These are phyloP conservation scores for Ajuga chamaepitys DNA, from an alignment of 257 asterid genomes.

Conservation along the genomic window DNA sequence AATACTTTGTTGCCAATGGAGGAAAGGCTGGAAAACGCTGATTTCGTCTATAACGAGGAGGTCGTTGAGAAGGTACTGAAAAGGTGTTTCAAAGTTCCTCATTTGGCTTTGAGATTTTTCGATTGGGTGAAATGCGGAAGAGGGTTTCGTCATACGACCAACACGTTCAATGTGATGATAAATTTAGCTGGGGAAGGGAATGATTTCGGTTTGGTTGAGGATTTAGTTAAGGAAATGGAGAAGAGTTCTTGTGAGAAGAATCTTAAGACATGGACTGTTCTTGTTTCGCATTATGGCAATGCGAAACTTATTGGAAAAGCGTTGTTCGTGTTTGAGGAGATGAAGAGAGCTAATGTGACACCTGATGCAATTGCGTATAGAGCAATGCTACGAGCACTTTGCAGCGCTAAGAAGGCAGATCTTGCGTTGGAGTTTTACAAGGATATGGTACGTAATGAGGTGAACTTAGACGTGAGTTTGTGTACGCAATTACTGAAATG, in stretches of 20 bases:
- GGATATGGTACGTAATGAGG: constrained; percentile 49
- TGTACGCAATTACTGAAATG: constrained; percentile 48
- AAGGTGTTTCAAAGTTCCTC: constrained; percentile 81
- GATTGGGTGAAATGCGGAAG: constrained; percentile 47
- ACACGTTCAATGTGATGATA: constrained; percentile 50
- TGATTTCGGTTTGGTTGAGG: constrained; percentile 46
- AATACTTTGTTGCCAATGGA: constrained; percentile 41
- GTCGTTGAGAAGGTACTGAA: constrained; percentile 67
- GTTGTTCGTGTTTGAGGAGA: constrained; percentile 55
- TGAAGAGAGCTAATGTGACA: constrained; percentile 52
- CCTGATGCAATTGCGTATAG: constrained; percentile 53
- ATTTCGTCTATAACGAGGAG: constrained; percentile 39
- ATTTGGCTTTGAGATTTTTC: constrained; percentile 69
- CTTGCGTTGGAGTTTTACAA: constrained; percentile 73
- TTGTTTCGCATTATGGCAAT: constrained; percentile 51
- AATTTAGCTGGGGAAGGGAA: constrained; percentile 58
- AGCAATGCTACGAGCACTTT: constrained; percentile 47
- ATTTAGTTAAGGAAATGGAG: constrained; percentile 57
- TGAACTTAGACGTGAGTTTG: constrained; percentile 33
- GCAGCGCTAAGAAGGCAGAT: constrained; percentile 46
- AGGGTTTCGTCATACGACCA: constrained; percentile 48
- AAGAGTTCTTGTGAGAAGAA: constrained; percentile 39
- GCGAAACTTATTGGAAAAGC: constrained; percentile 49
- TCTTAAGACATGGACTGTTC: constrained; percentile 73
- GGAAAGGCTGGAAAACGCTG: constrained; percentile 43